Evolutionary conservation across 306 rosid species (phyloP).

Genomic region (Leucaena leucocephala): DNA sequence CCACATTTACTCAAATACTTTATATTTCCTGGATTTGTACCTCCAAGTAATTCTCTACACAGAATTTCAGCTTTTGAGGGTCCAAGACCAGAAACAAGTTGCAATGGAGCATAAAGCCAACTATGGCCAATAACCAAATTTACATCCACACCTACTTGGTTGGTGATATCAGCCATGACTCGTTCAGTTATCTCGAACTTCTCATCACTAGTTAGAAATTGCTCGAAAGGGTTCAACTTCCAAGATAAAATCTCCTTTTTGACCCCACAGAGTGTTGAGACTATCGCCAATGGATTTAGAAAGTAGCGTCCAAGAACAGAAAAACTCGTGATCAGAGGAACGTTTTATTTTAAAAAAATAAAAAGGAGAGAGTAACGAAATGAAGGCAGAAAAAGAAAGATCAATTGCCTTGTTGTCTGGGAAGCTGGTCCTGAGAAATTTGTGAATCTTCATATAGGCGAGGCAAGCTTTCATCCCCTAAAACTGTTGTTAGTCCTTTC

Average conservation of each 20-base stretch:
- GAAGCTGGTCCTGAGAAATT: slow-evolving; percentile 46
- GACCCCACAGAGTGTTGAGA: slow-evolving; percentile 55
- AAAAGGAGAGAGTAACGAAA: slow-evolving; percentile 15
- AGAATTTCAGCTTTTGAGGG: slow-evolving; percentile 45
- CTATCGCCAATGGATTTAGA: slow-evolving; percentile 55
- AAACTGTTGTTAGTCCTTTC: slow-evolving; percentile 37
- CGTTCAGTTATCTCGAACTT: slow-evolving; percentile 53
- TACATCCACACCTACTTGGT: slow-evolving; percentile 57
- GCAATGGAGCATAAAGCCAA: slow-evolving; percentile 58
- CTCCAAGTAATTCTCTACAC: slow-evolving; percentile 42
- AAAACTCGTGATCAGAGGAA: neutral
- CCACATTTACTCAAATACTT: slow-evolving; percentile 49
- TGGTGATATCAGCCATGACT: slow-evolving; percentile 52
- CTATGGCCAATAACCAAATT: slow-evolving; percentile 43
- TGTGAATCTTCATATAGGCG: slow-evolving; percentile 51
- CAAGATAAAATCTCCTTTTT: slow-evolving; percentile 47
- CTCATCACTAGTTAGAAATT: slow-evolving; percentile 48
- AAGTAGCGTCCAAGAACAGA: slow-evolving; percentile 45
- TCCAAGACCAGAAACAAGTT: slow-evolving; percentile 58
- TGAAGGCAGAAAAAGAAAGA: slow-evolving; percentile 11
- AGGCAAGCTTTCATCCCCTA: slow-evolving; percentile 49
- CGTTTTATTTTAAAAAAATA: neutral
- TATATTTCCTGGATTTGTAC: slow-evolving; percentile 36
- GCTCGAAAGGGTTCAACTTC: slow-evolving; percentile 45
- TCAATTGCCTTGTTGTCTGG: slow-evolving; percentile 44